Base-by-base conservation (phyloP, 495 filamentous ascomycete species). In the Astrocystis sublimbata region DNA sequence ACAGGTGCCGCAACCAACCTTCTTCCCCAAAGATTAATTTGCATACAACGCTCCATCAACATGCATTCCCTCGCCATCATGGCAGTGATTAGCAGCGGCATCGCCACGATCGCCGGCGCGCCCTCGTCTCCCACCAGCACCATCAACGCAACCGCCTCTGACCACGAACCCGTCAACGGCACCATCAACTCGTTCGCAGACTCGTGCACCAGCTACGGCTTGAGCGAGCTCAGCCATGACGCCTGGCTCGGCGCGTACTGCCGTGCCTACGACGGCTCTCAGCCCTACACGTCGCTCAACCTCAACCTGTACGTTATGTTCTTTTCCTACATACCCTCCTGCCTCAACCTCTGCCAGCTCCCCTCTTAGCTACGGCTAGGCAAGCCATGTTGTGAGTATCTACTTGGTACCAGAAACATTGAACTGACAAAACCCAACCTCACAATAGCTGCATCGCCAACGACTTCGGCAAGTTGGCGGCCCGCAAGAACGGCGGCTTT, bases 251-350 rank as follows among this genome's bases (percentile, higher is more conserved):
- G 26, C 24, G 58, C 58, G 8, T 30, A 6, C 47, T 61, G 58
- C 13, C 35, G 24, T 10, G 45, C 19, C 13, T 8, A 42, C 4
- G 33, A 42, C 47, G 47, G 47, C 2, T 28, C 21, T 17, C 26
- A 31, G 49, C 26, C 26, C 9, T 49, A 52, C 31, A 41, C 58
- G 0, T 13, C 19, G 21, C 19, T 61, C 46, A 53, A 61, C 15
- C 36, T 61, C 42, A 43, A 53, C 47, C 58, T 40, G 58, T 61
- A 45, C 17, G 47, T 50, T n/a, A n/a, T n/a, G n/a, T n/a, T n/a
- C n/a, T n/a, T n/a, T n/a, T n/a, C n/a, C n/a, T n/a, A n/a, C n/a
- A n/a, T n/a, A n/a, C 6, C 30, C 35, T 33, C 10, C 9, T 7
- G n/a, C 7, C 2, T n/a, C 30, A 28, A 13, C 23, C 23, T 36